Evolutionary conservation across 2,329 filamentous ascomycete species (phyloP).

Genomic region (Microdochium paspali): DNA sequence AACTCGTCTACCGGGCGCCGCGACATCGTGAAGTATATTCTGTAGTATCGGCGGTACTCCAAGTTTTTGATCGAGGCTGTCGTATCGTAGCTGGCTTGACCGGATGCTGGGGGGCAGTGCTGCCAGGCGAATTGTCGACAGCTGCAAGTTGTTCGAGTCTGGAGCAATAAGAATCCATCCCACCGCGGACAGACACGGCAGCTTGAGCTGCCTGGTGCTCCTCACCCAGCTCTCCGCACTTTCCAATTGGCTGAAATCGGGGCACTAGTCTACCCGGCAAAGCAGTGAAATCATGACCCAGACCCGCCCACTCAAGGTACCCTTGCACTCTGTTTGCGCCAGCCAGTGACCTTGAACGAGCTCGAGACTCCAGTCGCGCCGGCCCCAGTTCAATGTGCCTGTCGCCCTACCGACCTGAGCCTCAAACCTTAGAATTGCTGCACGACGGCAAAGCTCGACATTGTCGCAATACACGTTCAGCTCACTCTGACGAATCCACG

Average conservation of each 20-base stretch:
- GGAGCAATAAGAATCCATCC: neutral
- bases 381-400: no score
- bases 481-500: no score
- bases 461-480: no score
- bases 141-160: neutral
- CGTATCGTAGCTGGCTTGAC: neutral
- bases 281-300: neutral
- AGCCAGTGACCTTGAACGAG: neutral
- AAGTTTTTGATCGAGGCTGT: neutral
- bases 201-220: neutral
- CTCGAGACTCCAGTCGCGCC: neutral
- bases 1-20: slow-evolving; percentile 19
- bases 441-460: no score
- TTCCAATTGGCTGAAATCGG: neutral
- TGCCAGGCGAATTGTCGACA: neutral
- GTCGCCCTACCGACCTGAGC: neutral
- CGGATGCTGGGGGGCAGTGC: neutral
- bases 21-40: slow-evolving; percentile 12
- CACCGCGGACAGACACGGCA: neutral
- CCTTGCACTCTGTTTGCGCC: neutral
- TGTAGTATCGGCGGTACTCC: neutral
- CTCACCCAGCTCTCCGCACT: neutral
- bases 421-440: neutral
- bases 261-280: neutral
- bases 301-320: neutral